Percentiles rank a stretch among this genome's conserved stretches.
Evolutionary conservation across 306 rosid genomes (phyloP).

Genomic region (Begonia loranthoides): DNA sequence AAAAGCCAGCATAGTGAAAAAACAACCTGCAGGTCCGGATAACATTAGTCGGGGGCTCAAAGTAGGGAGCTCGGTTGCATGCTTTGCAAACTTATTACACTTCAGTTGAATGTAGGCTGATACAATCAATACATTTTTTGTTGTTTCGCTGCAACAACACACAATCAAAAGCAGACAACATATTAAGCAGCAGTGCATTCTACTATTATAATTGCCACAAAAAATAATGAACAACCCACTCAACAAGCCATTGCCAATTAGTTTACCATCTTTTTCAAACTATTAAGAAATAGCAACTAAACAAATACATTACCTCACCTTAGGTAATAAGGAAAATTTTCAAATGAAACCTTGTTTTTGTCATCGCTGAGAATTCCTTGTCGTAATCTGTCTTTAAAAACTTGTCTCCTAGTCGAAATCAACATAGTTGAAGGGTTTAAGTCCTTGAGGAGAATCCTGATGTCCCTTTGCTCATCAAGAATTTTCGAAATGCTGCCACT

Average conservation of each 20-base stretch:
- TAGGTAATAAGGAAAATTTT: conserved; percentile 80
- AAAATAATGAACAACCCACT: too few species aligned
- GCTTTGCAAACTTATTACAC: conserved; percentile 54
- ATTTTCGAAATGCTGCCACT: conserved; percentile 51
- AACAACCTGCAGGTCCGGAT: conserved; percentile 88
- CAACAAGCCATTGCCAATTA: too few species aligned
- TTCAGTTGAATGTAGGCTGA: conserved; percentile 73
- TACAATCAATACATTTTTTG: conserved; percentile 59
- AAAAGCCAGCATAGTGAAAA: not conserved
- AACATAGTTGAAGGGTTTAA: conserved; percentile 31
- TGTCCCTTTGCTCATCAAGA: conserved; percentile 48
- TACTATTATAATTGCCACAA: too few species aligned
- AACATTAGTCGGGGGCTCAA: conserved; percentile 66
- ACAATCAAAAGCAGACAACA: not conserved
- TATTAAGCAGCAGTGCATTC: not conserved
- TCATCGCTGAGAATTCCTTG: conserved; percentile 51
- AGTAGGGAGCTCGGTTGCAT: conserved; percentile 57
- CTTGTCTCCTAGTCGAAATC: conserved; percentile 57
- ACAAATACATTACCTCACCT: conserved; percentile 36
- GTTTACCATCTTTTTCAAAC: too few species aligned
- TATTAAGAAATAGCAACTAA: not conserved
- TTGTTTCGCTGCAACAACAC: conserved; percentile 55
- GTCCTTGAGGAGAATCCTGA: conserved; percentile 52
- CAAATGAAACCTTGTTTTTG: conserved; percentile 60
- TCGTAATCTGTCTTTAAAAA: conserved; percentile 52